Evolutionary conservation across 345 rosid species (phyloP).

Genomic region (Citrus glauca): DNA sequence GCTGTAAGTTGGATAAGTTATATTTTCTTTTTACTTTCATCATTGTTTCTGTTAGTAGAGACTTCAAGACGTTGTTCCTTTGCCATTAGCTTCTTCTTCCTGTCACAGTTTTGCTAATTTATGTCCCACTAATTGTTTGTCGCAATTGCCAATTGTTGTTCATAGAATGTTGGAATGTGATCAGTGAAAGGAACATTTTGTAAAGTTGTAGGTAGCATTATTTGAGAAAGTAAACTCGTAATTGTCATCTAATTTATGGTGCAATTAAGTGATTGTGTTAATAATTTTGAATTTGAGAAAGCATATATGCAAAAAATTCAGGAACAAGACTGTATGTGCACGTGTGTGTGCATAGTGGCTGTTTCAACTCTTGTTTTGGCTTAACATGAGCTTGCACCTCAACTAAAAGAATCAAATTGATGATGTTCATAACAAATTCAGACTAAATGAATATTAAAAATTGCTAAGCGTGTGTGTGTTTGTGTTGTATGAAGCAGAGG

Average conservation of each 20-base stretch:
- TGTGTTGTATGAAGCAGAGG: background rate
- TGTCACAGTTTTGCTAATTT: slow-evolving; percentile 41
- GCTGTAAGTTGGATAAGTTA: slow-evolving; percentile 11
- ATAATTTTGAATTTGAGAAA: background rate
- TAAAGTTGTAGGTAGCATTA: slow-evolving; percentile 24
- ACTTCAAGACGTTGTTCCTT: slow-evolving; percentile 23
- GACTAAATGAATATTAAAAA: too few relatives aligned
- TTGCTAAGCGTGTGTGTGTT: too few relatives aligned
- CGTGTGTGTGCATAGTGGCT: background rate
- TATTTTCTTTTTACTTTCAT: slow-evolving; percentile 1
- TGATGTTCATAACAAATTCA: background rate
- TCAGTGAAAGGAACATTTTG: slow-evolving; percentile 7
- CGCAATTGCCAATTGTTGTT: slow-evolving; percentile 5
- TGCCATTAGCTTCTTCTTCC: slow-evolving; percentile 24
- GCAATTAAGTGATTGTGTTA: background rate
- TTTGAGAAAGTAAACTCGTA: slow-evolving; percentile 9
- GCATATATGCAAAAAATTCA: background rate
- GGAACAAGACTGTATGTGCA: background rate
- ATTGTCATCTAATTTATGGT: slow-evolving; percentile 10
- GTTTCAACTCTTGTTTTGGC: background rate
- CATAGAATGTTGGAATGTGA: slow-evolving; percentile 15
- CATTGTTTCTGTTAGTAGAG: slow-evolving; percentile 16
- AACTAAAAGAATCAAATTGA: background rate
- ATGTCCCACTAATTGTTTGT: slow-evolving; percentile 20
- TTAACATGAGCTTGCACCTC: background rate